A percentile compares a stretch with the other conserved stretches of the same genome.
Conservation (phyloP, 2,329 filamentous ascomycete genomes). For the Parafenestella ontariensis region DNA sequence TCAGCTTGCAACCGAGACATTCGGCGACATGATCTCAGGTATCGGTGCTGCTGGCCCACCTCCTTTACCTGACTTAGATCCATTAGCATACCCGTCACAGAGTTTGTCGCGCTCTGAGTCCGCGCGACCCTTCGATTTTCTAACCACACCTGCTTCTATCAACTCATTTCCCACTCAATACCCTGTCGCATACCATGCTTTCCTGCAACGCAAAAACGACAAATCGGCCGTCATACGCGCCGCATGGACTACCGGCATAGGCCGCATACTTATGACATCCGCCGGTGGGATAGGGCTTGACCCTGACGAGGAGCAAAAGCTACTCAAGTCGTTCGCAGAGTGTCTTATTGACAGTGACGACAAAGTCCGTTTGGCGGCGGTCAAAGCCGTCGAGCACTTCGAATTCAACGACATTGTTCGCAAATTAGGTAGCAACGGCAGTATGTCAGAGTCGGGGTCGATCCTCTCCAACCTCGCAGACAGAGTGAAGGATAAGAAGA, state of each 20-base stretch:
- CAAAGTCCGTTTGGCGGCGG: constrained; percentile 86
- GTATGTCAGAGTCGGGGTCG: constrained; percentile 76
- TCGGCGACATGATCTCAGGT: constrained; percentile 93
- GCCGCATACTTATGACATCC: constrained; percentile 87
- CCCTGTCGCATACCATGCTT: constrained; percentile 78
- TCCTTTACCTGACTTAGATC: constrained; percentile 74
- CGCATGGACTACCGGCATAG: constrained; percentile 83
- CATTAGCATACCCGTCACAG: constrained; percentile 82
- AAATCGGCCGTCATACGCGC: constrained; percentile 83
- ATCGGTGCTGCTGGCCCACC: constrained; percentile 91
- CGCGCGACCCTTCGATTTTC: constrained; percentile 60
- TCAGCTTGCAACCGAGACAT: constrained; percentile 86
- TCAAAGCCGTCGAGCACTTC: constrained; percentile 82
- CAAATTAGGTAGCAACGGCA: constrained; percentile 79
- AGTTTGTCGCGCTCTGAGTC: constrained; percentile 56
- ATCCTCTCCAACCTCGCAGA: constrained; percentile 84
- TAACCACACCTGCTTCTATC: constrained; percentile 84
- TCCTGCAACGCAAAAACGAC: constrained; percentile 84
- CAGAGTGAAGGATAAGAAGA: constrained; percentile 84
- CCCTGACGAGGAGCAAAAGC: constrained; percentile 76
- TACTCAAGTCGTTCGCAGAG: constrained; percentile 77
- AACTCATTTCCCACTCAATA: constrained; percentile 90
- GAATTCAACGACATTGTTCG: constrained; percentile 79
- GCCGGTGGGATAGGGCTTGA: constrained; percentile 89
- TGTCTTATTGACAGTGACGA: constrained; percentile 90